Evolutionary conservation across 2,329 filamentous ascomycete species (phyloP).

Genomic region (Hypoxylon sp.): DNA sequence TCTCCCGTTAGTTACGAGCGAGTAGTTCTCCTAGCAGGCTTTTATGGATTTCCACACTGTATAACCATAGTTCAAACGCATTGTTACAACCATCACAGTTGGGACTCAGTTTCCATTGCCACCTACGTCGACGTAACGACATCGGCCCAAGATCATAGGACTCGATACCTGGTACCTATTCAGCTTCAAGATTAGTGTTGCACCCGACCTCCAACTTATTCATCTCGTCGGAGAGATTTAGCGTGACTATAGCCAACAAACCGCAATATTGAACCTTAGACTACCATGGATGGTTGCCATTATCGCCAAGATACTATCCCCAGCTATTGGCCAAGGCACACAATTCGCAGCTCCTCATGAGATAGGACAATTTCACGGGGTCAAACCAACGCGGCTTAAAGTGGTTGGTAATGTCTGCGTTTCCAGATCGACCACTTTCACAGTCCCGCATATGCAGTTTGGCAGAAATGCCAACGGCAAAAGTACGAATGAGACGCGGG

Average conservation of each 20-base stretch:
- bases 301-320: constrained; percentile 1
- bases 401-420: constrained; percentile 24
- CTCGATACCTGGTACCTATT: constrained; percentile 20
- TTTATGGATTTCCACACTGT: neutral
- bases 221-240: constrained; percentile 6
- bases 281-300: constrained; percentile 7
- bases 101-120: constrained; percentile 7
- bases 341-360: constrained; percentile 17
- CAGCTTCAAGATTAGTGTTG: constrained; percentile 15
- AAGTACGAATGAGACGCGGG: constrained; percentile 27
- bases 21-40: neutral
- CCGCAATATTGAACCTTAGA: constrained; percentile 11
- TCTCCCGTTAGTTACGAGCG: neutral
- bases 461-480: constrained; percentile 18
- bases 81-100: neutral
- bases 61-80: constrained; percentile 1
- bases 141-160: constrained; percentile 16
- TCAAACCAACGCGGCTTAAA: constrained; percentile 13
- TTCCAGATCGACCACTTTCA: constrained; percentile 22
- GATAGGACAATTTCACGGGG: constrained; percentile 13
- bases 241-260: constrained; percentile 12
- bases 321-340: constrained; percentile 26
- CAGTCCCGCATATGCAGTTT: constrained; percentile 33
- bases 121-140: constrained; percentile 32
- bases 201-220: constrained; percentile 29